Conservation (phyloP, 2,329 filamentous ascomycete genomes). For the Cercospora zeina region DNA sequence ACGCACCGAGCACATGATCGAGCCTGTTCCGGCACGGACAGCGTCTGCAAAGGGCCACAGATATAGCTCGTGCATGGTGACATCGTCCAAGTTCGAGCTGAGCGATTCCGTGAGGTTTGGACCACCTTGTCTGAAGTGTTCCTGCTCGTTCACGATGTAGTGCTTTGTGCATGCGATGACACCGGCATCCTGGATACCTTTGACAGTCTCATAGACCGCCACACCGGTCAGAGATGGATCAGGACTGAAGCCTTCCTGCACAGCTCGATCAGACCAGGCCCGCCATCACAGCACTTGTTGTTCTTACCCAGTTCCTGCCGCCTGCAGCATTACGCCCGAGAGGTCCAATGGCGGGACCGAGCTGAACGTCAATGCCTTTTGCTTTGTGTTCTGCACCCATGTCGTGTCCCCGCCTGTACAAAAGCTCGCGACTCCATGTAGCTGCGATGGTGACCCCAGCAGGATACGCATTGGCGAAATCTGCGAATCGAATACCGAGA, state of each 20-base stretch:
- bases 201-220: conserved; percentile 69
- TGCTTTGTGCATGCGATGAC: conserved; percentile 84
- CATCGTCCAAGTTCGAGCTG: conserved; percentile 64
- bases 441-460: conserved; percentile 76
- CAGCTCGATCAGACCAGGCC: conserved; percentile 7
- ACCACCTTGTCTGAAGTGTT: conserved; percentile 64
- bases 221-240: conserved; percentile 75
- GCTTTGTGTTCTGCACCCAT: conserved; percentile 74
- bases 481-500: conserved; percentile 72
- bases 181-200: conserved; percentile 78
- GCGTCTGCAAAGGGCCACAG: conserved; percentile 54
- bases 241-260: conserved; percentile 56
- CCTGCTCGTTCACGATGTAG: conserved; percentile 72
- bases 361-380: conserved; percentile 73
- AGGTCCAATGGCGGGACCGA: conserved; percentile 76
- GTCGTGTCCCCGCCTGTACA: conserved; percentile 66
- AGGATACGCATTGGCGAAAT: conserved; percentile 80
- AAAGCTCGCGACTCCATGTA: conserved; percentile 74
- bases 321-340: conserved; percentile 67
- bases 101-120: conserved; percentile 61
- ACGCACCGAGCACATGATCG: conserved; percentile 56
- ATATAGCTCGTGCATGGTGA: conserved; percentile 54
- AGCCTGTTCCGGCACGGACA: conserved; percentile 52
- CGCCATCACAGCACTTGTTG: background rate
- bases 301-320: conserved; percentile 68